Evolutionary conservation across 805 yeast species (phyloP), one percentile per base, ranked within the genome.

Genomic region (Ogataea thermomethanolica): DNA sequence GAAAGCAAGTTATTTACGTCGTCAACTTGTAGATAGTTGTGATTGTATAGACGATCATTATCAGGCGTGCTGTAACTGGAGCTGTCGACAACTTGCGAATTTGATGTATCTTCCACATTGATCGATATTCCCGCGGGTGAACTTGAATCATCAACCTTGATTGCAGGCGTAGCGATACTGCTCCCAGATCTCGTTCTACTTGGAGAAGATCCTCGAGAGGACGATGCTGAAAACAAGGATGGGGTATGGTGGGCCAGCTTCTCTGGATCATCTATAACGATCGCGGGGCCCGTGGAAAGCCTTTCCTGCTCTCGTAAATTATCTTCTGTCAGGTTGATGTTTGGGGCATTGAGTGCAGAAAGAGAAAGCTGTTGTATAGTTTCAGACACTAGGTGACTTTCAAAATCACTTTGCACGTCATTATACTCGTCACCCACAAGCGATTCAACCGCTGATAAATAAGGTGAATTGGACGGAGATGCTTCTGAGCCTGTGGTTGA

Each of bases 191-290:
- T 49, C 3, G 67, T 53, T 29, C 66, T 56, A 8, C 36, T 39
- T 2, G 69, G 69, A 0, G 74, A 59, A 30, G 69, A 64, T 33
- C 50, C 46, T 27, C 56, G 52, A 5, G 71, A 59, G 1, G 66
- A 55, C 1, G 82, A 73, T 43, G 73, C 69, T 35, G 77, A 70
- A 55, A 79, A 78, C 11, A 79, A 57, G 0, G 83, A 77, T 0
- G 82, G 82, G 0, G 81, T 77, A 29, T 60, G 64, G 4, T 70
- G 71, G 0, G 68, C 69, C 6, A 63, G 56, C 7, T 53, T 61
- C n/a, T 69, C 71, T 5, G 76, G 67, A 3, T 68, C 64, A 25
- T 62, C 59, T 15, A 62, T 48, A 2, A 55, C 49, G 28, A 55
- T 54, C 0, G 50, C 39, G 2, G 54, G 55, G 8, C 37, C 35